Conservation (phyloP, 257 asterid genomes). For the Buddleja alternifolia region DNA sequence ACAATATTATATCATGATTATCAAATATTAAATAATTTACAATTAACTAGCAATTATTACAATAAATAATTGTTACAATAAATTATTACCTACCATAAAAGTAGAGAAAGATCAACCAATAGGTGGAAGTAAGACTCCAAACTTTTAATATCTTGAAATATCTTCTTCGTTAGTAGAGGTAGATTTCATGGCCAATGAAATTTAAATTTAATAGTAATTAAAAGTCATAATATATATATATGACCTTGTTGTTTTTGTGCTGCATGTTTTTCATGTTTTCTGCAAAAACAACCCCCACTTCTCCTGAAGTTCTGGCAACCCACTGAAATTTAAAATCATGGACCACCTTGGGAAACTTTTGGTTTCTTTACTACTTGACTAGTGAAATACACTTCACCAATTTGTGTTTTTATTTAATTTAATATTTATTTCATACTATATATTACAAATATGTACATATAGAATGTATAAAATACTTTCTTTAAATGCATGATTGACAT, state of each 20-base stretch:
- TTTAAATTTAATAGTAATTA: too few species aligned
- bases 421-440: background rate
- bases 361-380: background rate
- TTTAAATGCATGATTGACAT: background rate
- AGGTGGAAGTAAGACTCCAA: too few species aligned
- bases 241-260: background rate
- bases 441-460: background rate
- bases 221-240: background rate
- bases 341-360: background rate
- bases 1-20: too few species aligned
- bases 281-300: constrained; percentile 19
- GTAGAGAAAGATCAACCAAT: too few species aligned
- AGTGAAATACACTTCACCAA: background rate
- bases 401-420: background rate
- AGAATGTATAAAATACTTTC: background rate
- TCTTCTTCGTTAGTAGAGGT: too few species aligned
- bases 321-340: constrained; percentile 2
- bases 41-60: too few species aligned
- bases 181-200: too few species aligned
- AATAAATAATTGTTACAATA: too few species aligned
- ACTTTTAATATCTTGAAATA: too few species aligned
- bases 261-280: constrained; percentile 12
- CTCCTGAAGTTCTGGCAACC: constrained; percentile 18
- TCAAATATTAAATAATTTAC: too few species aligned
- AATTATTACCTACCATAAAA: too few species aligned